These are phyloP conservation scores for Brassica juncea DNA, from an alignment of 345 rosid genomes.

Conservation along the genomic window DNA sequence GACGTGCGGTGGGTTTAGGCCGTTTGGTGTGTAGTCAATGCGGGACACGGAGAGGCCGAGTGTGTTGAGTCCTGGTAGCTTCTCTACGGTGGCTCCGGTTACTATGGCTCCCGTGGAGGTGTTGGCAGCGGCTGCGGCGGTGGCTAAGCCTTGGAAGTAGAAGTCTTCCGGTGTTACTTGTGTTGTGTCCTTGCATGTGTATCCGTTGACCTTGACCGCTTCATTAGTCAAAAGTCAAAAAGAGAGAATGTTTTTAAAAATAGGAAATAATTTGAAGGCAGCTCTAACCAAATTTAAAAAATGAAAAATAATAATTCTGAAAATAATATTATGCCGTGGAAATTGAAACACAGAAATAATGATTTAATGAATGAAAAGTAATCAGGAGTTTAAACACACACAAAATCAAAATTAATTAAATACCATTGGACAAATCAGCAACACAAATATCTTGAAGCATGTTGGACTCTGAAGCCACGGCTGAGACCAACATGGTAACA, in stretches of 20 bases:
- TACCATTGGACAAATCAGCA: slow-evolving; percentile 67
- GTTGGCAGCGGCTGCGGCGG: not conserved
- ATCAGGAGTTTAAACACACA: not conserved
- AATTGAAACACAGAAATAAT: not conserved
- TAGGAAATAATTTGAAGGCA: not conserved
- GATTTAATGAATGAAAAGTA: not conserved
- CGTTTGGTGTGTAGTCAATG: not conserved
- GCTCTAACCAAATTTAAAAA: not conserved
- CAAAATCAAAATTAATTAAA: not conserved
- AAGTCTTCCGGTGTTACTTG: not conserved
- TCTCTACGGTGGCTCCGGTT: not conserved
- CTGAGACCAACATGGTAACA: slow-evolving; percentile 37
- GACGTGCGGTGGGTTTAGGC: not conserved
- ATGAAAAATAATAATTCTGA: not conserved
- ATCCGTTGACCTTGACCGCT: not conserved
- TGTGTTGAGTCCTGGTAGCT: not conserved
- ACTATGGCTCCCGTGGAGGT: not conserved
- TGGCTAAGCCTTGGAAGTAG: not conserved
- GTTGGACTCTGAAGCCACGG: slow-evolving; percentile 52
- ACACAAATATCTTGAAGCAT: slow-evolving; percentile 86
- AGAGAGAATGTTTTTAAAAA: not conserved
- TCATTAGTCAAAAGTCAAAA: not conserved
- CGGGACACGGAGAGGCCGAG: not conserved
- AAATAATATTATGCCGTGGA: not conserved
- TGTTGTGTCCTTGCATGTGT: not conserved